phyloP scores from a whole-genome alignment of 2,329 filamentous ascomycete species.

The Alternaria sp. region DNA sequence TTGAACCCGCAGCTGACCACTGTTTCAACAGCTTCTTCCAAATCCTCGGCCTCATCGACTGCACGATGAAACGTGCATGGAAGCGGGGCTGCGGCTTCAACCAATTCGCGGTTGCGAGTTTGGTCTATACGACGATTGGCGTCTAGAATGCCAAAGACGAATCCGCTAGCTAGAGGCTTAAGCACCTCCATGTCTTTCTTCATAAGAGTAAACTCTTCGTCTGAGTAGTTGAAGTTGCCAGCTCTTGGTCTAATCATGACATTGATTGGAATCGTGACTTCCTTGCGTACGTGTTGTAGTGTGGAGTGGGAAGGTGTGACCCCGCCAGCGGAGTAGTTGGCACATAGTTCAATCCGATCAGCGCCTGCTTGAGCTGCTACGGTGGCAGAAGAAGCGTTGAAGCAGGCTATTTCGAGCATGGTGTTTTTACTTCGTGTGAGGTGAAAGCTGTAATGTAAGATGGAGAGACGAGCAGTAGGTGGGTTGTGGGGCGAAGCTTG shows the following conservation, averaged over 20 bases:
- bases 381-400: slow-evolving; percentile 55
- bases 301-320: slow-evolving; percentile 50
- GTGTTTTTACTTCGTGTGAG: background rate
- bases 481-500: background rate
- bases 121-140: slow-evolving; percentile 49
- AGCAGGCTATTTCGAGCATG: slow-evolving; percentile 61
- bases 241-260: slow-evolving; percentile 63
- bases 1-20: slow-evolving; percentile 57
- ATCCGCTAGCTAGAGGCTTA: slow-evolving; percentile 54
- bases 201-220: slow-evolving; percentile 56
- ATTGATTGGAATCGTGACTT: slow-evolving; percentile 54
- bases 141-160: slow-evolving; percentile 62
- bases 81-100: slow-evolving; percentile 52
- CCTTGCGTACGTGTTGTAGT: slow-evolving; percentile 35
- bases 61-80: slow-evolving; percentile 65
- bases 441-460: background rate
- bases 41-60: slow-evolving; percentile 55
- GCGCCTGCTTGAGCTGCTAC: slow-evolving; percentile 55
- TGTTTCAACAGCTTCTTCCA: slow-evolving; percentile 43
- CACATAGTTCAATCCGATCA: slow-evolving; percentile 62
- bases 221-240: slow-evolving; percentile 56
- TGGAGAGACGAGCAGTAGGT: background rate
- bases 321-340: slow-evolving; percentile 52
- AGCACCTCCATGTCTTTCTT: slow-evolving; percentile 49
- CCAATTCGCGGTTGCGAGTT: slow-evolving; percentile 52